Evolutionary conservation across 2,329 filamentous ascomycete species (phyloP), one percentile per base, ranked within the genome.

Genomic region (Aspergillus novofumigatus): DNA sequence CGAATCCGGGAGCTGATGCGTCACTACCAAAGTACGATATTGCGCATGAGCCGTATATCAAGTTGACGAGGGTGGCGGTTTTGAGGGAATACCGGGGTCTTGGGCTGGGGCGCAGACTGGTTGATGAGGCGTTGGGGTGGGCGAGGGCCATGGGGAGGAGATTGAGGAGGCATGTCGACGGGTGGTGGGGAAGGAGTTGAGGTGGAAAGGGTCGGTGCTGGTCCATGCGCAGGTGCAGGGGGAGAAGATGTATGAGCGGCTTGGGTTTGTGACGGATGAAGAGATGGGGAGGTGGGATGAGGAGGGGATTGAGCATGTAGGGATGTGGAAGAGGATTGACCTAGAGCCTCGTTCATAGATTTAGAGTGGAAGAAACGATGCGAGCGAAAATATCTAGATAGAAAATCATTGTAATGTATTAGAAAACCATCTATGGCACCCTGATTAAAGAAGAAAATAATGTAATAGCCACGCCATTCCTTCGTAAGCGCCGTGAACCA

Each of bases 221-320:
- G 83, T 89, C 25, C 92, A 97, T 77, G 89, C 91, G 3, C 92
- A 96, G 76, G 81, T 82, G 55, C 72, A 78, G 32, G 85, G 89
- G 14, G 80, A 85, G 62, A 75, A 74, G 28, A 78, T 87, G 63
- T 97, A 92, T 85, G 75, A 77, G 67, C 83, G 80, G 67, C 83
- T 87, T 73, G 92, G 91, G 0, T 97, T 96, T 72, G 75, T 79
- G 60, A 78, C 83, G 9, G 92, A 97, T 73, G 81, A 89, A 67
- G 78, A 75, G 9, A 84, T 93, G 83, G 90, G 90, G 0, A 80
- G 72, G 32, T 97, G 92, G 91, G 80, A 81, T 60, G 92, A 97
- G 72, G 91, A 94, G 68, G 90, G 89, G 3, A 93, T 96, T 54
- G 80, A 83, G 62, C 91, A 96, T 77, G 81, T 95, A 20, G 92